Percentiles rank a stretch among this genome's conserved stretches.
Conservation (phyloP, 257 asterid genomes). For the Lithospermum erythrorhizon region DNA sequence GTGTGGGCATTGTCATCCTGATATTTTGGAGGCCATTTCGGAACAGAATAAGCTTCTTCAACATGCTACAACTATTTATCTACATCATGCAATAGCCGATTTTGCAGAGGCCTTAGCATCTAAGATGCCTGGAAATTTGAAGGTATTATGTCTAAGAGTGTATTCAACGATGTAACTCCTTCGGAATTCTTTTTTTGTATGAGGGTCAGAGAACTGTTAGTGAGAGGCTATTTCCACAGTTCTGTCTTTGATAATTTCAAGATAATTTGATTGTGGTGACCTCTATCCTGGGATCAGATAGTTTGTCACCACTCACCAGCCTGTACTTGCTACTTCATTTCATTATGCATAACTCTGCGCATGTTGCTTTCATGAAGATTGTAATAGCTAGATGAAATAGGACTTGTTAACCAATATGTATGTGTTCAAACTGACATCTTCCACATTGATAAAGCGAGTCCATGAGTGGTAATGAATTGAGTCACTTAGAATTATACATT, state of each 20-base stretch:
- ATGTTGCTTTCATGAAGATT: too few relatives aligned
- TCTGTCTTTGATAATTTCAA: too few relatives aligned
- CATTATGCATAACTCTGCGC: not conserved
- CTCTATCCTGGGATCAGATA: too few relatives aligned
- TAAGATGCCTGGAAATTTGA: slow-evolving; percentile 88
- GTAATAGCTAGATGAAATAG: not conserved
- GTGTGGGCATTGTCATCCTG: slow-evolving; percentile 95
- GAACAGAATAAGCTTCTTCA: slow-evolving; percentile 94
- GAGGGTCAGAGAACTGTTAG: not conserved
- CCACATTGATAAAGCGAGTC: too few relatives aligned
- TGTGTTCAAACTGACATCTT: not conserved
- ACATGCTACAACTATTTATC: slow-evolving; percentile 83
- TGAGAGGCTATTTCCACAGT: too few relatives aligned
- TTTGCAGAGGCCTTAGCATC: slow-evolving; percentile 83
- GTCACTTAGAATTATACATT: too few relatives aligned
- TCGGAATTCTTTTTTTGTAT: not conserved
- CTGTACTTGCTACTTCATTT: too few relatives aligned
- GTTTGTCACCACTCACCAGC: too few relatives aligned
- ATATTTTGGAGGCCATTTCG: slow-evolving; percentile 45
- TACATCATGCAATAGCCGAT: slow-evolving; percentile 87
- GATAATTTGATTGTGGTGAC: too few relatives aligned
- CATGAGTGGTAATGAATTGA: too few relatives aligned
- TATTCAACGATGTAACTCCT: not conserved
- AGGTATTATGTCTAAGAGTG: slow-evolving; percentile 26
- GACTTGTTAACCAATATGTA: not conserved